A percentile compares a stretch with the other conserved stretches of the same genome.
Evolutionary conservation across 2,329 filamentous ascomycete species (phyloP).

Genomic region (Aspergillus ruber): DNA sequence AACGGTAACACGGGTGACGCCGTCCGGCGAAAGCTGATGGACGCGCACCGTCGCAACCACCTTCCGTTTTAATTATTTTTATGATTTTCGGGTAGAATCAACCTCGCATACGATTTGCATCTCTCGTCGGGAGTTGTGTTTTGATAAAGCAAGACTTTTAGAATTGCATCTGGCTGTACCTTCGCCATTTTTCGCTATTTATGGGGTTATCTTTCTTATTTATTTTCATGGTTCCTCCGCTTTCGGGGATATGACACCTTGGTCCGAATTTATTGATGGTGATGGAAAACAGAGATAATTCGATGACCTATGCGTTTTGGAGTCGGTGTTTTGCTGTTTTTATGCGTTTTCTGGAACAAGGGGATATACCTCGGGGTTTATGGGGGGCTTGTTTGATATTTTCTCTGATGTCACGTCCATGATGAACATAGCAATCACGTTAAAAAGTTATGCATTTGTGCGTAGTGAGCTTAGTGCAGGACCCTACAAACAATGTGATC

Average conservation of each 20-base stretch:
- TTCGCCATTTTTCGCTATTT: too few relatives aligned
- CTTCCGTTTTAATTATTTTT: conserved; percentile 26
- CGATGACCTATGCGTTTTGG: background rate
- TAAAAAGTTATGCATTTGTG: background rate
- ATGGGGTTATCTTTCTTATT: background rate
- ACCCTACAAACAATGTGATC: too few relatives aligned
- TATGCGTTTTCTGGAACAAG: background rate
- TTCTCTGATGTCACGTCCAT: conserved; percentile 28
- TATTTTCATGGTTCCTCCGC: background rate
- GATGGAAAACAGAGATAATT: background rate
- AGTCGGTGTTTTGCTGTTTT: conserved; percentile 1
- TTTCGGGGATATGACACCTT: conserved; percentile 8
- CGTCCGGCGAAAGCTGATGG: conserved; percentile 39
- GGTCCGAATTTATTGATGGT: background rate
- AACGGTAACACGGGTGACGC: conserved; percentile 34
- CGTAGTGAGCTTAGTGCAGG: too few relatives aligned
- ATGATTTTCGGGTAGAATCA: background rate
- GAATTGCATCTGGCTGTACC: background rate
- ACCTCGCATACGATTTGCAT: background rate
- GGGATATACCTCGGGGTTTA: background rate
- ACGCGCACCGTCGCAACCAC: conserved; percentile 35
- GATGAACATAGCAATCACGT: conserved; percentile 1
- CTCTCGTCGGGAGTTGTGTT: background rate
- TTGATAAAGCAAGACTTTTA: background rate
- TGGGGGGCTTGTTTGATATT: conserved; percentile 1